Conservation (phyloP, 225 moss, liverwort and hornwort genomes). For the Bryoerythrophyllum caledonicum region DNA sequence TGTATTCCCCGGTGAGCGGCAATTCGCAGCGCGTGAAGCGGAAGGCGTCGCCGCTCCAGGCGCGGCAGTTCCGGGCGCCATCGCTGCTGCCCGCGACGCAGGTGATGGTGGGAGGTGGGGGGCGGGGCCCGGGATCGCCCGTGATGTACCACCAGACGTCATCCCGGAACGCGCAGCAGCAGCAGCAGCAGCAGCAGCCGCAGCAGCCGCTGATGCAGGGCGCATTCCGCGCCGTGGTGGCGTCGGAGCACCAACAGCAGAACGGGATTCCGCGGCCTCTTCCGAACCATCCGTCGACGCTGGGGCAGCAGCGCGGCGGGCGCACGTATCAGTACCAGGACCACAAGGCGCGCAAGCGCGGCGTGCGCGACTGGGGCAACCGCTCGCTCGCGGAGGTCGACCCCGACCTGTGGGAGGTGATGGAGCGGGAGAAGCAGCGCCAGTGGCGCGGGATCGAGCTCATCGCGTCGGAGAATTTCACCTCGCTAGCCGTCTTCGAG, state of each 20-base stretch:
- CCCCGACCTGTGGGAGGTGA: slow-evolving; percentile 76
- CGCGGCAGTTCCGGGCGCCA: slow-evolving; percentile 45
- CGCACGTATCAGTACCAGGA: slow-evolving; percentile 37
- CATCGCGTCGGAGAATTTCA: slow-evolving; percentile 90
- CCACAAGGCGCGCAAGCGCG: slow-evolving; percentile 45
- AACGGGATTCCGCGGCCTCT: slow-evolving; percentile 41
- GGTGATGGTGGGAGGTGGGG: slow-evolving; percentile 21
- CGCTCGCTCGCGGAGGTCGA: slow-evolving; percentile 72
- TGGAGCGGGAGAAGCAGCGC: slow-evolving; percentile 81
- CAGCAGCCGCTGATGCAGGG: slow-evolving; percentile 28
- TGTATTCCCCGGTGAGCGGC: slow-evolving; percentile 30
- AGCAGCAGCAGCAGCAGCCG: no score
- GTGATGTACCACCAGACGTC: slow-evolving; percentile 39
- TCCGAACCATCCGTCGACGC: slow-evolving; percentile 31
- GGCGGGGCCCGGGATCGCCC: slow-evolving; percentile 32
- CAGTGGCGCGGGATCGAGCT: slow-evolving; percentile 89
- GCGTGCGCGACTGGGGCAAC: slow-evolving; percentile 82
- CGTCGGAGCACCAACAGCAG: slow-evolving; percentile 45
- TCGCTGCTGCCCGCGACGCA: slow-evolving; percentile 28
- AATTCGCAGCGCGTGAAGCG: slow-evolving; percentile 49
- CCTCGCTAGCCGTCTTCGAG: slow-evolving; percentile 80
- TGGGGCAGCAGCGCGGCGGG: slow-evolving; percentile 31
- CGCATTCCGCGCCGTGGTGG: slow-evolving; percentile 42
- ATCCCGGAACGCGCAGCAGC: slow-evolving; percentile 27
- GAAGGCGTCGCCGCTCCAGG: slow-evolving; percentile 43